Evolutionary conservation across 192 early-diverging fungal species (phyloP), one percentile per base, ranked within the genome.

Genomic region (Coemansia sp.): DNA sequence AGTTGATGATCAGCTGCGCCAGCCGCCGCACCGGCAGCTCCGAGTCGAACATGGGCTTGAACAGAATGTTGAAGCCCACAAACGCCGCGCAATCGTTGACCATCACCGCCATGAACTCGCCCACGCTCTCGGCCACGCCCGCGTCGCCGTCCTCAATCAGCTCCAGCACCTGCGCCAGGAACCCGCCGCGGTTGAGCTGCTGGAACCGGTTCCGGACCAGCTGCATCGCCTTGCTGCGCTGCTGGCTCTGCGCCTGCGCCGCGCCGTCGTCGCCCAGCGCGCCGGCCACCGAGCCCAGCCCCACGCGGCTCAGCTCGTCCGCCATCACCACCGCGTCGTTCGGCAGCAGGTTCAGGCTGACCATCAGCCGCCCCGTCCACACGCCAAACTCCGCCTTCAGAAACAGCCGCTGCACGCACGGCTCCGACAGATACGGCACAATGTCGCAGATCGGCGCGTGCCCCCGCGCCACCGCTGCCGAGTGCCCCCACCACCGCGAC

Each of bases 391-490:
- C 77, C 5, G 71, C 77, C 61, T 69, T 73, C 35, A 69, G 61
- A 45, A 80, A 80, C 54, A 73, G 52, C 38, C 67, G 58, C 71
- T 80, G 77, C 24, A 80, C 67, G 38, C 71, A 73, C 1, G 77
- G 71, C 61, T 80, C 77, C 10, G 71, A 73, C 6, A 80, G 54
- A 28, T 80, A 80, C 6, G 77, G 77, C 21, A 80, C 14, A 4
- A 80, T 40, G 35, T 80, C 77, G 77, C 77, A 80, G 38, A 80
- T 80, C 27, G 71, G 77, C 43, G 77, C 71, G 11, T 54, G 56
- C 21, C 77, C 77, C 51, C 57, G 65, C 9, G 70, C 67, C n/a
- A 73, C 70, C 6, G 71, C 47, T 6, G 61, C 61, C n/a, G 77
- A 80, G 29, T 54, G 56, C 22, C 57, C 31, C 69, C 71, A 73